These are phyloP conservation scores for Iodosphaeria phyllophila DNA, from an alignment of 2,329 filamentous ascomycete species.

Conservation along the genomic window DNA sequence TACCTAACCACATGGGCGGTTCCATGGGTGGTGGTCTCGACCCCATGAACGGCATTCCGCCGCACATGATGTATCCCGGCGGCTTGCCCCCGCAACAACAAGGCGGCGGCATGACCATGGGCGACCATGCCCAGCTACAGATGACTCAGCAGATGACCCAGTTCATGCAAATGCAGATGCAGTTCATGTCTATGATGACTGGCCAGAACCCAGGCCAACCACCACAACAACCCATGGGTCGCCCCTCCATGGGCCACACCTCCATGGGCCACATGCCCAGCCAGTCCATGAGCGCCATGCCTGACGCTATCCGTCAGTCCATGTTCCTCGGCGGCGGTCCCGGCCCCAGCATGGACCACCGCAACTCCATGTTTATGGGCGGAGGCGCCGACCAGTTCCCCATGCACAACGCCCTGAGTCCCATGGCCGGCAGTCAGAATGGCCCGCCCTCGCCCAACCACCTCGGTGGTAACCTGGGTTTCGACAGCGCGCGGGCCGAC, in stretches of 20 bases:
- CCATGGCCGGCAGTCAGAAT: too few species aligned
- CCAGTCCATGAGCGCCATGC: conserved; percentile 24
- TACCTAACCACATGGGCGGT: conserved; percentile 12
- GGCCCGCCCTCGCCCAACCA: too few species aligned
- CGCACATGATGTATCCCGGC: conserved; percentile 29
- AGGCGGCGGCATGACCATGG: conserved; percentile 28
- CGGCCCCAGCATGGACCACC: too few species aligned
- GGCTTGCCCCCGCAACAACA: conserved; percentile 15
- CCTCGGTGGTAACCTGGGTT: conserved; percentile 17
- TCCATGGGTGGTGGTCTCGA: conserved; percentile 23
- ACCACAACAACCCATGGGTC: conserved; percentile 3
- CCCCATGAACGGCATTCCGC: conserved; percentile 27
- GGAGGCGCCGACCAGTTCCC: too few species aligned
- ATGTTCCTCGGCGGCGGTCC: too few species aligned
- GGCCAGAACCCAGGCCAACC: conserved; percentile 16
- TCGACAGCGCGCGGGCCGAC: conserved; percentile 25
- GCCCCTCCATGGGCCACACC: conserved; percentile 1
- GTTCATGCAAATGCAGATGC: conserved; percentile 90
- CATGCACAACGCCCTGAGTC: too few species aligned
- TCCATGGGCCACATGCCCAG: conserved; percentile 20
- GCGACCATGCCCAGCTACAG: conserved; percentile 59
- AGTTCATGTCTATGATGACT: conserved; percentile 76
- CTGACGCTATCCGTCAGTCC: conserved; percentile 11
- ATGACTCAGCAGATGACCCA: conserved; percentile 71
- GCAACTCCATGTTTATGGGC: neutral